These are phyloP conservation scores for Nannochloropsis granulata DNA, from an alignment of 108 stramenopile species.

Conservation along the genomic window DNA sequence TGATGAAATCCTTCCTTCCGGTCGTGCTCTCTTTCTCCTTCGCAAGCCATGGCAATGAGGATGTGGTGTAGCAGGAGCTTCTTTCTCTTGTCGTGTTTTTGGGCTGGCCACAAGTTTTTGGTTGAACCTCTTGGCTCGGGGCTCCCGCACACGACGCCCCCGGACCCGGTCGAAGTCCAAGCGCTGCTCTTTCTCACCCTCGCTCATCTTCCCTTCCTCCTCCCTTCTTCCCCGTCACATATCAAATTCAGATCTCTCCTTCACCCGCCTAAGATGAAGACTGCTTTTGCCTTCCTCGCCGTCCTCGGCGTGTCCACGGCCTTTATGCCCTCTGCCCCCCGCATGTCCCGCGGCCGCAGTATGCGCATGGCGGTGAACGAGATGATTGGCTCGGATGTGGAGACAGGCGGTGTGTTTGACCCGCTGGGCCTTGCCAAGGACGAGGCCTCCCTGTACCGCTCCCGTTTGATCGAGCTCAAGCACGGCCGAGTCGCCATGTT, in stretches of 20 bases:
- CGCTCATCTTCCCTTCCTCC: too few species aligned
- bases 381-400: conserved; percentile 9
- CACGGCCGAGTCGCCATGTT: conserved; percentile 84
- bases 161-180: too few species aligned
- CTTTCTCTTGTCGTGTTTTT: too few species aligned
- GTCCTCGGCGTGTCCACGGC: not conserved
- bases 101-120: too few species aligned
- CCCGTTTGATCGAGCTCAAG: conserved; percentile 54
- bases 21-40: too few species aligned
- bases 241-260: not conserved
- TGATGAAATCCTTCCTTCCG: too few species aligned
- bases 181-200: too few species aligned
- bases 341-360: not conserved
- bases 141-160: too few species aligned
- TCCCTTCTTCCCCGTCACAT: too few species aligned
- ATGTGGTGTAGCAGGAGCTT: too few species aligned
- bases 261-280: not conserved
- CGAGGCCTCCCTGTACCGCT: not conserved
- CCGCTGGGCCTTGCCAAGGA: conserved; percentile 21
- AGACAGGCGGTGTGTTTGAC: conserved; percentile 16
- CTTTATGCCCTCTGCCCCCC: not conserved
- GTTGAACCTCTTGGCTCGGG: too few species aligned
- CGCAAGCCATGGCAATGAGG: too few species aligned
- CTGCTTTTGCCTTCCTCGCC: not conserved
- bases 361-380: not conserved